phyloP scores from a whole-genome alignment of 1,284 basidiomycete genomes.

The Phlebopus sp. region DNA sequence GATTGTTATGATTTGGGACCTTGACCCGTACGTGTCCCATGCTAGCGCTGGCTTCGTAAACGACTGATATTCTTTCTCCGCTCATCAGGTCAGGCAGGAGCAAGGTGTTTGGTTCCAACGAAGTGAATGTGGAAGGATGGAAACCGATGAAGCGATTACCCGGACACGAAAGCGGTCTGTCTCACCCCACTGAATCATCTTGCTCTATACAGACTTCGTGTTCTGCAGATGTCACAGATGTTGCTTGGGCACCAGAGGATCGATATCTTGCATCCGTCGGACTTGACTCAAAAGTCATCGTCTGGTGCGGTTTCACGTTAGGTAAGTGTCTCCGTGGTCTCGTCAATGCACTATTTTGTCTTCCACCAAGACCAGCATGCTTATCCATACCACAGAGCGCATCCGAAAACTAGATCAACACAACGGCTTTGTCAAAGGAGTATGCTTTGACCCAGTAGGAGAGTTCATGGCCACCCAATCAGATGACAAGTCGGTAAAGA shows the following conservation, averaged over 20 bases:
- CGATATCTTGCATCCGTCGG: conserved; percentile 93
- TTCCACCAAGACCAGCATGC: background rate
- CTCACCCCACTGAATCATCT: background rate
- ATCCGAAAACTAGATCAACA: conserved; percentile 85
- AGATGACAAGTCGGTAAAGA: conserved; percentile 93
- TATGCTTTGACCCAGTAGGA: conserved; percentile 97
- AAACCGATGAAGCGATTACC: conserved; percentile 89
- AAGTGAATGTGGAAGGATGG: conserved; percentile 97
- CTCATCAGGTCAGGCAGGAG: conserved; percentile 67
- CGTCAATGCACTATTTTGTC: conserved; percentile 2
- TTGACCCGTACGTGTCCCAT: conserved; percentile 78
- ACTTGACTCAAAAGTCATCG: conserved; percentile 85
- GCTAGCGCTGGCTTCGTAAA: background rate
- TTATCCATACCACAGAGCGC: conserved; percentile 51
- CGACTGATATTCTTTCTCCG: background rate
- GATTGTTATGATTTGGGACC: conserved; percentile 95
- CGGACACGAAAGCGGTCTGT: conserved; percentile 87
- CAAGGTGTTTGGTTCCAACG: conserved; percentile 89
- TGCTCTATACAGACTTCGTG: conserved; percentile 1
- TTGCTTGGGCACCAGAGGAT: conserved; percentile 93
- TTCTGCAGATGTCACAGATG: conserved; percentile 83
- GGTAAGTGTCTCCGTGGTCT: conserved; percentile 44
- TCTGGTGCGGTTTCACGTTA: conserved; percentile 91
- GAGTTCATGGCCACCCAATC: conserved; percentile 96
- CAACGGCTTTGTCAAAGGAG: conserved; percentile 96